Evolutionary conservation across 2,329 filamentous ascomycete genomes (phyloP).

Genomic region (Diaporthe sp.): DNA sequence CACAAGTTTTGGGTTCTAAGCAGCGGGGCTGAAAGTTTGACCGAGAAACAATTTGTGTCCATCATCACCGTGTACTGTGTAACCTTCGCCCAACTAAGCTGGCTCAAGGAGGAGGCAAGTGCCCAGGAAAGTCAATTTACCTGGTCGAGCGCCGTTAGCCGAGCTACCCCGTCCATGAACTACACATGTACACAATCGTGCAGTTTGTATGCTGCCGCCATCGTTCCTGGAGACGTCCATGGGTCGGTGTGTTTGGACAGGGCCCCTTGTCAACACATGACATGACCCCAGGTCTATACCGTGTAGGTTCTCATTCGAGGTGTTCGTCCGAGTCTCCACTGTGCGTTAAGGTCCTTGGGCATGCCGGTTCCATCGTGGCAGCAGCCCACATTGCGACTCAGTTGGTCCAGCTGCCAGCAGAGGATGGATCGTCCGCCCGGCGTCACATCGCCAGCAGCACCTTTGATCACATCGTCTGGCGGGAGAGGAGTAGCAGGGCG

Average conservation of each 20-base stretch:
- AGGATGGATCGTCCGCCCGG: neutral
- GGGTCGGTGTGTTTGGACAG: neutral
- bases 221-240: neutral
- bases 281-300: neutral
- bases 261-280: neutral
- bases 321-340: slow-evolving; percentile 22
- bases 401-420: neutral
- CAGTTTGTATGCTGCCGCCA: neutral
- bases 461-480: neutral
- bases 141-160: too few species aligned
- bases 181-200: neutral
- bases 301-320: neutral
- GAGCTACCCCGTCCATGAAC: neutral
- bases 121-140: neutral
- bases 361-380: neutral
- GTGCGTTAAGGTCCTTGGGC: neutral
- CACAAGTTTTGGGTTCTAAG: slow-evolving; percentile 17
- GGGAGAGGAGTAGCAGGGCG: neutral
- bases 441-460: slow-evolving; percentile 2
- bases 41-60: neutral
- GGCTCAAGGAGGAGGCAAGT: neutral
- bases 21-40: neutral
- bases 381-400: slow-evolving; percentile 10
- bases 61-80: neutral
- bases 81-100: neutral